Conservation (phyloP, 108 stramenopile genomes). For the Nitzschia sp. region DNA sequence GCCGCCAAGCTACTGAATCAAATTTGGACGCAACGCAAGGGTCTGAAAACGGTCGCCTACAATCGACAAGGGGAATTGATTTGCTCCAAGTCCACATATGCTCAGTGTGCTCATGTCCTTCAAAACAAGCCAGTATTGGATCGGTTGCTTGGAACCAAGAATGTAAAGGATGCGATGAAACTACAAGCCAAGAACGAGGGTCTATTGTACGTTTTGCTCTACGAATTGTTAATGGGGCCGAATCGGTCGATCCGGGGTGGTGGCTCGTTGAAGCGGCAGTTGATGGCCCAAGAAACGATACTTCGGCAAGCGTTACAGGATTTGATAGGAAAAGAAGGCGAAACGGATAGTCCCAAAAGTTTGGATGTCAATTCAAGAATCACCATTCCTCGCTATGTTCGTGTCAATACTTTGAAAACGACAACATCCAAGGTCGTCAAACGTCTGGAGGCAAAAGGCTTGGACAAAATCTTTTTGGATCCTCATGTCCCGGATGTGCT, state of each 20-base stretch:
- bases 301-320: constrained; percentile 35
- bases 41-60: constrained; percentile 65
- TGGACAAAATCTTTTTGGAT: constrained; percentile 65
- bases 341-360: neutral
- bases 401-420: constrained; percentile 75
- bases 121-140: constrained; percentile 40
- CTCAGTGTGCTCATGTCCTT: constrained; percentile 56
- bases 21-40: constrained; percentile 37
- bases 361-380: too few species aligned
- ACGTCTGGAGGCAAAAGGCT: constrained; percentile 23
- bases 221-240: constrained; percentile 81
- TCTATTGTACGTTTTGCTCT: constrained; percentile 79
- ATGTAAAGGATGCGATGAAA: too few species aligned
- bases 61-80: constrained; percentile 47
- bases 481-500: constrained; percentile 83
- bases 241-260: constrained; percentile 83
- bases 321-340: constrained; percentile 12
- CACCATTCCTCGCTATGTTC: constrained; percentile 80
- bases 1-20: constrained; percentile 48
- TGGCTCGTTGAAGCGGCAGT: constrained; percentile 79
- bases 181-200: constrained; percentile 28
- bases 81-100: constrained; percentile 58
- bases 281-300: constrained; percentile 61
- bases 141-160: too few species aligned
- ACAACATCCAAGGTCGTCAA: constrained; percentile 42